Conservation (phyloP, 2,329 filamentous ascomycete species). For the Taxawa tesnikishii region DNA sequence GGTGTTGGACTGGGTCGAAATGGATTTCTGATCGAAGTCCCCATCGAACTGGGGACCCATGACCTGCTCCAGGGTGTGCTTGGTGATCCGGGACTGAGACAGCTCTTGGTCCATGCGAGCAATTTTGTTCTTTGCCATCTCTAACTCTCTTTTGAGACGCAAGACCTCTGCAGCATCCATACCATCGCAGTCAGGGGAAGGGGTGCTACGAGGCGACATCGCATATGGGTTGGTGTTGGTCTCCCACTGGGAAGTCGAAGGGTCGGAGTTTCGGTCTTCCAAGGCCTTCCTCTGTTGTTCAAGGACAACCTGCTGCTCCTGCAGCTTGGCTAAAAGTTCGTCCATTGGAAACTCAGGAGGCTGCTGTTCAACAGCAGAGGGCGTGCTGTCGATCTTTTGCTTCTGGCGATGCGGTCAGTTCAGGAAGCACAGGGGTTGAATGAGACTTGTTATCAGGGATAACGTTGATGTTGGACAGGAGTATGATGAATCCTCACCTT, state of each 20-base stretch:
- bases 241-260: slow-evolving; percentile 14
- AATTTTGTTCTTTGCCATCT: slow-evolving; percentile 58
- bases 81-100: slow-evolving; percentile 48
- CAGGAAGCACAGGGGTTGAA: too few species aligned
- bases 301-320: slow-evolving; percentile 55
- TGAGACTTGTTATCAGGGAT: too few species aligned
- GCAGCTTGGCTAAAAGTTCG: slow-evolving; percentile 58
- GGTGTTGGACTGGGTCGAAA: too few species aligned
- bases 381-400: neutral
- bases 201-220: slow-evolving; percentile 14
- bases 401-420: too few species aligned
- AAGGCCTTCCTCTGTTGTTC: slow-evolving; percentile 46
- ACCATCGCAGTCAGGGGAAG: slow-evolving; percentile 10
- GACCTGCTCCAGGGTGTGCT: slow-evolving; percentile 45
- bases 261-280: too few species aligned
- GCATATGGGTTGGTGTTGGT: slow-evolving; percentile 19
- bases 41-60: slow-evolving; percentile 30
- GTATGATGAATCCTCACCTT: too few species aligned
- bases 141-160: slow-evolving; percentile 58
- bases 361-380: too few species aligned
- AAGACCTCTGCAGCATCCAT: slow-evolving; percentile 47
- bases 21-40: slow-evolving; percentile 32
- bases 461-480: too few species aligned
- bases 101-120: slow-evolving; percentile 60
- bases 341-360: slow-evolving; percentile 44